Evolutionary conservation across 106 monocot species (phyloP).

Genomic region (Acorus calamus): DNA sequence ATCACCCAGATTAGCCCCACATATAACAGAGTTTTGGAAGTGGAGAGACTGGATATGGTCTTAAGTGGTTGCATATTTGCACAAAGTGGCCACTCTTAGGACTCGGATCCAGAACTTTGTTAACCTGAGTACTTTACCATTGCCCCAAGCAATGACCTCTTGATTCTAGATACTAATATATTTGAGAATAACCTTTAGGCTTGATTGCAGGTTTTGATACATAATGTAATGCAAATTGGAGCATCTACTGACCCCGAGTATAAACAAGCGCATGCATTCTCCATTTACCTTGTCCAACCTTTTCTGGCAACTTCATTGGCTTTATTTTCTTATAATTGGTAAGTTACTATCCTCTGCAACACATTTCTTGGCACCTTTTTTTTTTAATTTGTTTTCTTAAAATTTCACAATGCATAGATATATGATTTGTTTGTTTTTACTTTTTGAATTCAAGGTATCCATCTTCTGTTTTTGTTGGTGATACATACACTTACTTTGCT

Average conservation of each 20-base stretch:
- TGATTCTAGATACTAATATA: no score
- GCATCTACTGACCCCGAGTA: constrained; percentile 60
- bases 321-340: constrained; percentile 94
- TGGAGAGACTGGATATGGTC: no score
- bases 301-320: constrained; percentile 78
- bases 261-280: constrained; percentile 91
- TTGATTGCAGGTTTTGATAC: constrained; percentile 71
- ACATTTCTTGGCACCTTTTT: no score
- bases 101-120: no score
- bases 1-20: no score
- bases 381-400: not conserved
- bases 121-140: no score
- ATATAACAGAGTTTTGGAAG: no score
- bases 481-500: constrained; percentile 94
- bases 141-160: no score
- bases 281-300: constrained; percentile 72
- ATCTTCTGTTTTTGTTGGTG: constrained; percentile 96
- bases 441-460: constrained; percentile 58
- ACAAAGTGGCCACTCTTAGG: no score
- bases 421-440: not conserved
- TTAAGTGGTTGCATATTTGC: no score
- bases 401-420: not conserved
- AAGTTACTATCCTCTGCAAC: not conserved
- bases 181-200: no score
- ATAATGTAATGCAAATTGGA: constrained; percentile 96